Conservation (phyloP, 192 early-diverging fungal species). For the Backusella sp. region DNA sequence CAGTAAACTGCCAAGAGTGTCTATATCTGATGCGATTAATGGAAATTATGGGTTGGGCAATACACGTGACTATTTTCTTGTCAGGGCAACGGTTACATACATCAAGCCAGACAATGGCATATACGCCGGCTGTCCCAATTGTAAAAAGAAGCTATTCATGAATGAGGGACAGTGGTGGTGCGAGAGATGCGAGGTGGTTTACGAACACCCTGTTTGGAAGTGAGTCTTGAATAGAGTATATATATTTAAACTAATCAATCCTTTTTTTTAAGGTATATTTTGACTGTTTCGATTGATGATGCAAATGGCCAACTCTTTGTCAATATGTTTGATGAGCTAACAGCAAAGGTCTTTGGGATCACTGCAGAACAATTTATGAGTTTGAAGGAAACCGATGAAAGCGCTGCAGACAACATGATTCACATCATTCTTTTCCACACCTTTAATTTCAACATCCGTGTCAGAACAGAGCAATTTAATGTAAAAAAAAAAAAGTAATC, state of each 20-base stretch:
- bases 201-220: conserved; percentile 63
- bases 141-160: conserved; percentile 89
- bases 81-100: conserved; percentile 70
- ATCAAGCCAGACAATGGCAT: conserved; percentile 67
- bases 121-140: conserved; percentile 89
- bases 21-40: not conserved
- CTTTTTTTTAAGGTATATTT: conserved; percentile 59
- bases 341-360: conserved; percentile 60
- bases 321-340: conserved; percentile 84
- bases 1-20: not conserved
- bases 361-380: conserved; percentile 66
- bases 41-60: not conserved
- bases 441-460: conserved; percentile 72
- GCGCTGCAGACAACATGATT: conserved; percentile 42
- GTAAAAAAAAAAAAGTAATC: conserved; percentile 43
- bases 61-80: conserved; percentile 71
- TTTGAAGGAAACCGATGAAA: conserved; percentile 45
- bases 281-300: conserved; percentile 72
- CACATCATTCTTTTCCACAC: conserved; percentile 61
- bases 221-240: not conserved
- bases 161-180: conserved; percentile 78
- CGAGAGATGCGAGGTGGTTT: conserved; percentile 80
- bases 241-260: not conserved
- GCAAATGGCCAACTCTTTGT: conserved; percentile 79
- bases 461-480: conserved; percentile 80